A percentile compares a stretch with the other conserved stretches of the same genome.
Conservation (phyloP, 139 green algal genomes). For the Coccomyxa sp. region DNA sequence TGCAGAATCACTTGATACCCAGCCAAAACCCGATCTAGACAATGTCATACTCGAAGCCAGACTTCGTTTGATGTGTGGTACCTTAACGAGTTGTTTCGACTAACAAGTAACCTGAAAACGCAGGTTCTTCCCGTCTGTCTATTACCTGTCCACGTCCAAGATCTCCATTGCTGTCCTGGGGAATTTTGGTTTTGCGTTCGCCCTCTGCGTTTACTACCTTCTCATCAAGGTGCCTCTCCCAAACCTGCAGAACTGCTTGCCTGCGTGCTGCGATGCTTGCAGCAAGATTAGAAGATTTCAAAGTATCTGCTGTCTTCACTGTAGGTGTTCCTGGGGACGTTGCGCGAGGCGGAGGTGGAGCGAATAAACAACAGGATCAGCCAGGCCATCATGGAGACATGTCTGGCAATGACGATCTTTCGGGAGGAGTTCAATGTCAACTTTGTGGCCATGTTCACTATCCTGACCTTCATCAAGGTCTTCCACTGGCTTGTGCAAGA, state of each 20-base stretch:
- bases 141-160: conserved; percentile 92
- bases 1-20: too few species aligned
- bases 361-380: conserved; percentile 81
- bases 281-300: not conserved
- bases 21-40: not conserved
- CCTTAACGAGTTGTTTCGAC: not conserved
- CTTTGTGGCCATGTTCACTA: conserved; percentile 89
- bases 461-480: conserved; percentile 92
- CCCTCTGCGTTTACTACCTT: conserved; percentile 67
- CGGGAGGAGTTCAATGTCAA: conserved; percentile 79
- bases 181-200: conserved; percentile 86
- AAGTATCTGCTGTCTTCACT: not conserved
- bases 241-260: not conserved
- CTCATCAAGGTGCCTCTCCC: conserved; percentile 58
- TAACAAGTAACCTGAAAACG: not conserved
- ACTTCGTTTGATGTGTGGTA: not conserved
- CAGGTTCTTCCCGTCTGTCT: conserved; percentile 90
- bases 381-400: conserved; percentile 93
- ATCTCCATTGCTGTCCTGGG: conserved; percentile 81
- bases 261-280: not conserved
- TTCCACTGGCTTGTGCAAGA: conserved; percentile 91
- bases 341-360: conserved; percentile 93
- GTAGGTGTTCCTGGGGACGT: conserved; percentile 86
- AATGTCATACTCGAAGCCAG: not conserved
- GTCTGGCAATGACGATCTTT: conserved; percentile 98